These are phyloP conservation scores for Neocatenulostroma microsporum DNA, from an alignment of 2,329 filamentous ascomycete genomes.

Conservation along the genomic window DNA sequence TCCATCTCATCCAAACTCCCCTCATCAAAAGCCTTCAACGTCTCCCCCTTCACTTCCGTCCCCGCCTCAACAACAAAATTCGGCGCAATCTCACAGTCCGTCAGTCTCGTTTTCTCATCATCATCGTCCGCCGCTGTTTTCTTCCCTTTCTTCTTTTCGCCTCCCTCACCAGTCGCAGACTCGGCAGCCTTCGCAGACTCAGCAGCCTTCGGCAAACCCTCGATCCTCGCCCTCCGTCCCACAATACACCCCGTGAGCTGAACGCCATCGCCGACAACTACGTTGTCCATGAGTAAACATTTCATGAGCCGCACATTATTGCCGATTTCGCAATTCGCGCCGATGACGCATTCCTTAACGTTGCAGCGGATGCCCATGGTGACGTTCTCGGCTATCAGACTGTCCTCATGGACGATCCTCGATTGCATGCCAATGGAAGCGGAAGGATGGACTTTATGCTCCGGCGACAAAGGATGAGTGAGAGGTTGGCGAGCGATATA, in stretches of 20 bases:
- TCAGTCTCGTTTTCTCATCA: slow-evolving; percentile 50
- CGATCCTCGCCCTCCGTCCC: slow-evolving; percentile 71
- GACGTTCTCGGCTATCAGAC: slow-evolving; percentile 79
- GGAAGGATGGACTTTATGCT: slow-evolving; percentile 72
- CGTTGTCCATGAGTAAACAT: slow-evolving; percentile 88
- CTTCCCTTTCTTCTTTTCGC: slow-evolving; percentile 29
- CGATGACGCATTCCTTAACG: slow-evolving; percentile 88
- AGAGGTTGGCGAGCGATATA: slow-evolving; percentile 33
- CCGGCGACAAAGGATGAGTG: slow-evolving; percentile 59
- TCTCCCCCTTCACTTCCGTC: slow-evolving; percentile 56
- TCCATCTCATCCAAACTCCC: slow-evolving; percentile 27
- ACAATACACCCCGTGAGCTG: slow-evolving; percentile 83
- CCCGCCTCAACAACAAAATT: slow-evolving; percentile 73
- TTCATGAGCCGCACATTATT: slow-evolving; percentile 79
- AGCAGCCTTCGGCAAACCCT: slow-evolving; percentile 43
- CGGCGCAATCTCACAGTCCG: slow-evolving; percentile 88
- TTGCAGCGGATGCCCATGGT: slow-evolving; percentile 80
- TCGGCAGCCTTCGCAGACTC: not conserved
- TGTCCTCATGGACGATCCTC: slow-evolving; percentile 75
- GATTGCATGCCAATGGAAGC: slow-evolving; percentile 72
- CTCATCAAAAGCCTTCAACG: slow-evolving; percentile 50
- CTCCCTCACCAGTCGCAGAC: slow-evolving; percentile 16
- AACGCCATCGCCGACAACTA: slow-evolving; percentile 72
- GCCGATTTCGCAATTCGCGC: slow-evolving; percentile 77
- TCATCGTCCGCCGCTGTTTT: slow-evolving; percentile 46